Evolutionary conservation across 805 yeast genomes (phyloP).

Genomic region (Candida andamanensis): DNA sequence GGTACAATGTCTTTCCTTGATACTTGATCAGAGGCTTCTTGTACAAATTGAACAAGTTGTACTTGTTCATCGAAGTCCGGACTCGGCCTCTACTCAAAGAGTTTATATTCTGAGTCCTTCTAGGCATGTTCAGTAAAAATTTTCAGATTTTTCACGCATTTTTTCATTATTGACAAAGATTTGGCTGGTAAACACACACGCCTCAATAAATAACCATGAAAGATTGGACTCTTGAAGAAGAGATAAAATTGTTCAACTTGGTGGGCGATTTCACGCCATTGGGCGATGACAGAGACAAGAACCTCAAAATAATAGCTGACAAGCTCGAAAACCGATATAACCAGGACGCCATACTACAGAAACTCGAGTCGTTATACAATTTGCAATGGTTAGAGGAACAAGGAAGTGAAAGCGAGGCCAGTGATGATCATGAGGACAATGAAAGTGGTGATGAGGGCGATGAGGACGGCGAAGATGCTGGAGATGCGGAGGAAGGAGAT

Average conservation of each 20-base stretch:
- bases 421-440: slow-evolving; percentile 7
- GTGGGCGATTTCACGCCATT: slow-evolving; percentile 66
- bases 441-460: slow-evolving; percentile 14
- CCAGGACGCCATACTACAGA: slow-evolving; percentile 41
- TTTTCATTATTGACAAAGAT: too few relatives aligned
- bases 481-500: slow-evolving; percentile 10
- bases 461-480: slow-evolving; percentile 13
- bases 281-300: slow-evolving; percentile 45
- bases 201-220: slow-evolving; percentile 3
- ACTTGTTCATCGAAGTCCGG: slow-evolving; percentile 88
- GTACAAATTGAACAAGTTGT: slow-evolving; percentile 82
- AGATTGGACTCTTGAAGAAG: slow-evolving; percentile 58
- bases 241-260: slow-evolving; percentile 54
- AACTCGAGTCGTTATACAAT: slow-evolving; percentile 23
- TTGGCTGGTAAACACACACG: neutral
- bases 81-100: slow-evolving; percentile 65
- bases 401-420: slow-evolving; percentile 13
- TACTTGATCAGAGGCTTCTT: slow-evolving; percentile 58
- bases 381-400: neutral
- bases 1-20: slow-evolving; percentile 67
- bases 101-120: slow-evolving; percentile 52
- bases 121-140: slow-evolving; percentile 42
- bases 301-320: slow-evolving; percentile 39
- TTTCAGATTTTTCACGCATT: neutral
- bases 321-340: slow-evolving; percentile 52